Evolutionary conservation across 768 basidiomycete species (phyloP), one percentile per base, ranked within the genome.

Genomic region (Calocybe cyanea): DNA sequence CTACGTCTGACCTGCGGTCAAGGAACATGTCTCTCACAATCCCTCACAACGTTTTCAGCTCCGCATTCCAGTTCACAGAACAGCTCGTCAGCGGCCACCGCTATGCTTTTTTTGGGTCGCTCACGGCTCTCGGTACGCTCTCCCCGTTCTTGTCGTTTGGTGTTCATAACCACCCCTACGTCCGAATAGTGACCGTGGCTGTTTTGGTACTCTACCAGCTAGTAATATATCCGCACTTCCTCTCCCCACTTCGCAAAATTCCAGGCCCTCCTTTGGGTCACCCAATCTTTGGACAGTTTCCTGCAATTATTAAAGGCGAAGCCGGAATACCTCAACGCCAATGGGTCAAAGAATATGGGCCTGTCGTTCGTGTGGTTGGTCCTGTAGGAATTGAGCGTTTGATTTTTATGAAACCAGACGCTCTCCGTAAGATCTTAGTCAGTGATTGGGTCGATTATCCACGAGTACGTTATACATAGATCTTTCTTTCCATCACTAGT

Each of bases 401-500:
- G 21, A 66, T 75, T 6, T 69, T 73, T 55, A 61, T 69, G 57
- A 62, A 58, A 23, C 69, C 75, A 4, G 72, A 72, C 23, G 70
- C 74, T 1, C 53, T 74, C n/a, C 65, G 71, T 7, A 65, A 72
- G 46, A 70, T 76, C 7, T 39, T 75, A 14, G 67, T 69, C 8
- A 64, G 55, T n/a, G 69, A 70, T 33, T 76, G 73, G 73, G 46
- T 70, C 2, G 67, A 72, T 19, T 72, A 71, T 58, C 74, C 76
- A 18, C 58, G 72, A 20, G 71, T 70, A 46, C 18, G 64, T n/a
- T n/a, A 28, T 37, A 17, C 19, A 15, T 25, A 31, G 25, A 23
- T 42, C 31, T 25, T 37, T 32, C 31, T 32, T 40, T n/a, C n/a
- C n/a, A 51, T 35, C 28, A 15, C 33, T 20, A 37, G 21, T 7